Evolutionary conservation across 2,329 filamentous ascomycete species (phyloP).

Genomic region (Bimuria novae-zelandiae): DNA sequence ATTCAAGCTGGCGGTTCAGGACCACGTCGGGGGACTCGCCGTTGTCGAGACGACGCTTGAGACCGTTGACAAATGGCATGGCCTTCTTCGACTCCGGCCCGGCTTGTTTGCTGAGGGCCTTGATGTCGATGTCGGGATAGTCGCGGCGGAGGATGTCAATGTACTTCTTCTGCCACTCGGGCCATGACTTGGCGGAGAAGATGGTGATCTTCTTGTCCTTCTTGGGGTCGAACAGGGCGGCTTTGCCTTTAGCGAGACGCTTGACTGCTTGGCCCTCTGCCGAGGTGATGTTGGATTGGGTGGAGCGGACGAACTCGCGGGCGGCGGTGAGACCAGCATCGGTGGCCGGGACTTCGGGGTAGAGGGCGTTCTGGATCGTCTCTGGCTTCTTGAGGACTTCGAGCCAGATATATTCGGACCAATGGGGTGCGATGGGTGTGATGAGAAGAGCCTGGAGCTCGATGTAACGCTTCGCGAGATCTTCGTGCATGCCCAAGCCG

Average conservation of each 20-base stretch:
- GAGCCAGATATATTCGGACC: constrained; percentile 91
- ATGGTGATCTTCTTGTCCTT: constrained; percentile 91
- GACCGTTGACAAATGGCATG: constrained; percentile 89
- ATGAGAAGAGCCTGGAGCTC: constrained; percentile 85
- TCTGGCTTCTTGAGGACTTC: constrained; percentile 79
- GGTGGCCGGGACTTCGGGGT: constrained; percentile 70
- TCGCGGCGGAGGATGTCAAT: constrained; percentile 37
- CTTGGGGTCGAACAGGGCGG: constrained; percentile 81
- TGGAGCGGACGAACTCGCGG: constrained; percentile 78
- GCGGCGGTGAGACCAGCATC: constrained; percentile 74
- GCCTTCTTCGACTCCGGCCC: constrained; percentile 95
- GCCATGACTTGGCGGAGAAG: constrained; percentile 79
- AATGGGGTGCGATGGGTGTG: constrained; percentile 86
- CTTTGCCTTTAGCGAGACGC: constrained; percentile 92
- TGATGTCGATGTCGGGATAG: constrained; percentile 69
- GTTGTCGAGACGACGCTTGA: constrained; percentile 79
- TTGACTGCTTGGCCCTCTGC: constrained; percentile 83
- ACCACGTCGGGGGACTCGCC: constrained; percentile 71
- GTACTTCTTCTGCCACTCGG: constrained; percentile 83
- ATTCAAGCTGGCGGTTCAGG: constrained; percentile 81
- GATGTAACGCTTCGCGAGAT: constrained; percentile 78
- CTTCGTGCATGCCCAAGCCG: constrained; percentile 83
- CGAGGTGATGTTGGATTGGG: constrained; percentile 77
- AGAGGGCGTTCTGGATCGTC: constrained; percentile 79
- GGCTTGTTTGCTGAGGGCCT: constrained; percentile 76